These are phyloP conservation scores for Boechera stricta DNA, from an alignment of 345 rosid species.

Conservation along the genomic window DNA sequence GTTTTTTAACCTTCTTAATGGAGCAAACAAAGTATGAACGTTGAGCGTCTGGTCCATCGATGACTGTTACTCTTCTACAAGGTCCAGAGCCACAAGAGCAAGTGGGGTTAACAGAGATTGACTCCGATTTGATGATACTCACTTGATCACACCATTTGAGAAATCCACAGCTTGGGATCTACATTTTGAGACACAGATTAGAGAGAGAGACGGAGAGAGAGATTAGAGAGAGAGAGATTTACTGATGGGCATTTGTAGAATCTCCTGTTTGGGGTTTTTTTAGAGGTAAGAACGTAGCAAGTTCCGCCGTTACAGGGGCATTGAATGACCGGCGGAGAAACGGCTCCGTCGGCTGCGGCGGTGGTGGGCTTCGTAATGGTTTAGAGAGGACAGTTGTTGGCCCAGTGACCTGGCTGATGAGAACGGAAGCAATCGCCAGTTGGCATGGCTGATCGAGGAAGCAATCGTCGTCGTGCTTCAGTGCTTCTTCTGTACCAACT, in stretches of 20 bases:
- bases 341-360: not conserved
- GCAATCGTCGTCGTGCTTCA: not conserved
- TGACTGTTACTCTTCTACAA: constrained; percentile 7
- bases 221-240: constrained; percentile 2
- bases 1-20: constrained; percentile 9
- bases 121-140: no score
- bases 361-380: not conserved
- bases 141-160: no score
- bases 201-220: not conserved
- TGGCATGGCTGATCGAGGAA: constrained; percentile 17
- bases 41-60: constrained; percentile 13
- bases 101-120: no score
- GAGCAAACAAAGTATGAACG: constrained; percentile 29
- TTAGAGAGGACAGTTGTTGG: constrained; percentile 20
- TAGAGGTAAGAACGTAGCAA: constrained; percentile 13
- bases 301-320: constrained; percentile 13
- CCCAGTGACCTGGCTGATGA: constrained; percentile 34
- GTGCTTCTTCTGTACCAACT: no score
- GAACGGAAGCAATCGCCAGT: not conserved
- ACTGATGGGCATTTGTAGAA: constrained; percentile 30
- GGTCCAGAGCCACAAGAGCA: no score
- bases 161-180: constrained; percentile 24
- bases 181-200: not conserved
- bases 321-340: constrained; percentile 9
- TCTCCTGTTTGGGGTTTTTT: constrained; percentile 17